Percentiles rank a stretch among this genome's conserved stretches.
phyloP scores from a whole-genome alignment of 106 monocot genomes.

The Acanthochlamys bracteata region DNA sequence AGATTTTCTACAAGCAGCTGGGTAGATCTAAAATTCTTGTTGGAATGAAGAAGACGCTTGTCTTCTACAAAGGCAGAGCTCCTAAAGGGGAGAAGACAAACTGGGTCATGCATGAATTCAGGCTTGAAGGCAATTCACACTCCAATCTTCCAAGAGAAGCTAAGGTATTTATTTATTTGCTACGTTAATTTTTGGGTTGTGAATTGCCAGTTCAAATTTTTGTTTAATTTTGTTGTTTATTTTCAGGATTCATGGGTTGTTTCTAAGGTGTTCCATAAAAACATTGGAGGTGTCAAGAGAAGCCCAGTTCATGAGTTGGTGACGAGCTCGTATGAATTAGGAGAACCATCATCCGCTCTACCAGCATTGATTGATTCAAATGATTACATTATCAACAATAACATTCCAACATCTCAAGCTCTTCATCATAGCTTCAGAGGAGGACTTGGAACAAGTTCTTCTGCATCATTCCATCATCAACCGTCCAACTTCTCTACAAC shows the following conservation, averaged over 20 bases:
- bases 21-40: slow-evolving; percentile 12
- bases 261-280: slow-evolving; percentile 35
- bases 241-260: slow-evolving; percentile 44
- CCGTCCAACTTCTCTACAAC: too few species aligned
- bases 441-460: too few species aligned
- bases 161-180: slow-evolving; percentile 12
- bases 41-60: slow-evolving; percentile 66
- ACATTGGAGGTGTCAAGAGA: slow-evolving; percentile 3
- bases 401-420: not conserved
- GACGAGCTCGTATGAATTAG: not conserved
- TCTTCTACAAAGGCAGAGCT: slow-evolving; percentile 42
- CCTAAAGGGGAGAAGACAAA: slow-evolving; percentile 36
- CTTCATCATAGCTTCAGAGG: too few species aligned
- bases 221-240: not conserved
- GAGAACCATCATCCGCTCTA: not conserved
- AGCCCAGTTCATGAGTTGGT: not conserved
- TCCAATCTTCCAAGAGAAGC: not conserved
- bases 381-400: not conserved
- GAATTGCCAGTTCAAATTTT: not conserved
- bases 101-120: slow-evolving; percentile 19
- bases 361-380: not conserved
- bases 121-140: slow-evolving; percentile 10
- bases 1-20: slow-evolving; percentile 16
- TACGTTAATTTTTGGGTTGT: not conserved
- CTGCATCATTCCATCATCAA: too few species aligned